These are phyloP conservation scores for Nidularia sp. DNA, from an alignment of 768 basidiomycete species.

Conservation along the genomic window DNA sequence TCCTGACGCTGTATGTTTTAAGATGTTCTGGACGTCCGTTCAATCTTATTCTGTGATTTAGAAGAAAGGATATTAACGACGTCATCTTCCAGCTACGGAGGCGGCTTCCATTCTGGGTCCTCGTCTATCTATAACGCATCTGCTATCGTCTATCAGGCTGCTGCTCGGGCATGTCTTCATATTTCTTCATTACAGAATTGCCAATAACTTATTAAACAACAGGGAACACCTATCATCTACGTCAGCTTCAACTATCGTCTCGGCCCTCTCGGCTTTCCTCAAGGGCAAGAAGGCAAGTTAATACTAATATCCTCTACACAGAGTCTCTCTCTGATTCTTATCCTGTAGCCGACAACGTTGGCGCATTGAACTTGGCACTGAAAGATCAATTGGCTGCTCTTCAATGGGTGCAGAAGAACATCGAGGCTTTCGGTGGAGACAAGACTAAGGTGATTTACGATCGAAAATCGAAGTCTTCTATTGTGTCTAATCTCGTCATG, in stretches of 20 bases:
- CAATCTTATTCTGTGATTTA: neutral
- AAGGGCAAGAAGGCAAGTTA: constrained; percentile 25
- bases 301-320: neutral
- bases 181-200: neutral
- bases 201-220: neutral
- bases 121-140: constrained; percentile 25
- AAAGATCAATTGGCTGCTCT: constrained; percentile 41
- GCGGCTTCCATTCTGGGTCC: constrained; percentile 23
- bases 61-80: neutral
- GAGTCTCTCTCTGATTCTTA: neutral
- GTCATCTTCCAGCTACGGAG: constrained; percentile 23
- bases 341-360: constrained; percentile 26
- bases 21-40: constrained; percentile 37
- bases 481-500: neutral
- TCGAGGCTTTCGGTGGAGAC: constrained; percentile 56
- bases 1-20: neutral
- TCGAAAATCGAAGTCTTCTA: neutral
- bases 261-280: constrained; percentile 29
- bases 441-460: constrained; percentile 23
- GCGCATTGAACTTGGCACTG: constrained; percentile 41
- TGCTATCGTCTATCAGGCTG: constrained; percentile 28
- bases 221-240: constrained; percentile 30
- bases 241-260: constrained; percentile 24
- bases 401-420: constrained; percentile 57
- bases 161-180: constrained; percentile 21